Evolutionary conservation across 257 asterid species (phyloP), one percentile per base, ranked within the genome.

Genomic region (Jacaranda mimosifolia): DNA sequence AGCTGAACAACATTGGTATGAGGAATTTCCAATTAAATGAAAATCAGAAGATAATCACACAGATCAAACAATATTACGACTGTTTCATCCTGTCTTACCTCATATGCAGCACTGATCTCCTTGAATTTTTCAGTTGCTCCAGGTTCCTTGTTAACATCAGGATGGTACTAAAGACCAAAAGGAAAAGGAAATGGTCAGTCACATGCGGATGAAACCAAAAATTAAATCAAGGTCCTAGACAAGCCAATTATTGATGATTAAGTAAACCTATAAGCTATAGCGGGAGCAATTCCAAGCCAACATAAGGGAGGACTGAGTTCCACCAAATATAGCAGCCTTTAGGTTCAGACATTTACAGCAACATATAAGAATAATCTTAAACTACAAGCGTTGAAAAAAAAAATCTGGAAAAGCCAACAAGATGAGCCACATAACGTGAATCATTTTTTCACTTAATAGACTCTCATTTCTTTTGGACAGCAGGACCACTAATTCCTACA

Each of bases 21-120:
- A 69, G 17, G 39, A 51, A 46, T 19, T 36, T 74, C 12, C 38
- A 9, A 21, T 64, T 11, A 15, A 81, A 17, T 74, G 9, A 11
- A 63, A 74, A 48, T 45, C 74, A 72, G 64, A 58, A 38, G 66
- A 55, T 49, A 60, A 53, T 46, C 39, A 67, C 39, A 58, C 18
- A 53, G 53, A 48, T 51, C 73, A 79, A n/a, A 74, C 59, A 51
- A 19, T 3, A 75, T 26, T 45, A 49, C 21, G 63, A 69, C 55
- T 79, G 45, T 40, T 26, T 40, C 5, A 40, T 40, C 45, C 8
- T 40, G 5, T 14, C 26, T 75, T 38, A 62, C 99, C 98, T 93
- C 98, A 81, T 96, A 96, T 9, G 99, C 99, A 73, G 94, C 88
- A 86, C 98, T 91, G 79, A 96, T 96, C 89, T 93, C 97, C 91